phyloP scores from a whole-genome alignment of 371 early-diverging fungal species.

The Rhizomucor pusillus region DNA sequence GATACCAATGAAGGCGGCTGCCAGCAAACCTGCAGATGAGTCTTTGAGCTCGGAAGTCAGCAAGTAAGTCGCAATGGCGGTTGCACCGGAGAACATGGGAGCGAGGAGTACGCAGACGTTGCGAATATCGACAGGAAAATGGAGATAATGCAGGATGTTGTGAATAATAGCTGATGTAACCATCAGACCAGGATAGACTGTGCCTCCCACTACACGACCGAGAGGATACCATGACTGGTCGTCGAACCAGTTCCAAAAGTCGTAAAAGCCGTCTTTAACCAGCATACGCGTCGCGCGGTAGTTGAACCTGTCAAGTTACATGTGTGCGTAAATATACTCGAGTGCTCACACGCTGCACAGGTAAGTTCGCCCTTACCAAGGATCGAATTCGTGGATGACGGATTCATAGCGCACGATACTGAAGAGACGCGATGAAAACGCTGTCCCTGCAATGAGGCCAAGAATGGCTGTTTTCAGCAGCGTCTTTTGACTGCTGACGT shows the following conservation, averaged over 20 bases:
- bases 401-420: slow-evolving; percentile 95
- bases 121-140: slow-evolving; percentile 96
- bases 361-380: slow-evolving; percentile 64
- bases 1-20: slow-evolving; percentile 96
- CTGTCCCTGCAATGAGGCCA: slow-evolving; percentile 81
- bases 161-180: slow-evolving; percentile 96
- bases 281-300: slow-evolving; percentile 97
- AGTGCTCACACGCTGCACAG: background rate
- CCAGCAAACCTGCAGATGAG: slow-evolving; percentile 89
- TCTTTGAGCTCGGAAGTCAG: slow-evolving; percentile 90
- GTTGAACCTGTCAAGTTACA: slow-evolving; percentile 74
- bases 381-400: slow-evolving; percentile 99
- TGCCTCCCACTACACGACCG: slow-evolving; percentile 98
- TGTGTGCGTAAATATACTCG: background rate
- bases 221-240: slow-evolving; percentile 98
- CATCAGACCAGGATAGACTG: slow-evolving; percentile 98
- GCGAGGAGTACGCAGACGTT: slow-evolving; percentile 97
- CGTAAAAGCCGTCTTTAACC: slow-evolving; percentile 93
- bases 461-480: slow-evolving; percentile 74
- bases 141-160: slow-evolving; percentile 82
- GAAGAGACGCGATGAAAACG: slow-evolving; percentile 92
- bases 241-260: slow-evolving; percentile 99
- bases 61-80: slow-evolving; percentile 91
- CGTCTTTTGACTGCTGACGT: slow-evolving; percentile 54
- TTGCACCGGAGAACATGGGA: slow-evolving; percentile 93